A percentile compares a stretch with the other conserved stretches of the same genome.
phyloP scores from a whole-genome alignment of 2,329 filamentous ascomycete species.

The Nannizziopsis barbatae region DNA sequence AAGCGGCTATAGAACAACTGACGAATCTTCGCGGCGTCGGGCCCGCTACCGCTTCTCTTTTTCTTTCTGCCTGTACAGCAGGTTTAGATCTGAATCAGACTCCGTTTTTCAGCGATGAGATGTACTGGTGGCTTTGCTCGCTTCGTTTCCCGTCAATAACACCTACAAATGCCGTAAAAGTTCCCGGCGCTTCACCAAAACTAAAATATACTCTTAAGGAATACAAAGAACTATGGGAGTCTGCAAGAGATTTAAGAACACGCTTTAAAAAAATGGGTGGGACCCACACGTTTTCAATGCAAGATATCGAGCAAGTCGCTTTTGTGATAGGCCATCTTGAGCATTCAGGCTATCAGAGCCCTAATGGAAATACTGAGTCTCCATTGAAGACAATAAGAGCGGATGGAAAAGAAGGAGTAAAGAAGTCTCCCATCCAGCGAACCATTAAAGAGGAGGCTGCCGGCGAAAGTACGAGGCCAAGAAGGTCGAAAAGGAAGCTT shows the following conservation, averaged over 20 bases:
- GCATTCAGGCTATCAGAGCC: constrained; percentile 18
- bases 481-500: constrained; percentile 2
- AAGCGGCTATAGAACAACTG: constrained; percentile 24
- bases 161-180: background rate
- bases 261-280: constrained; percentile 18
- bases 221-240: constrained; percentile 28
- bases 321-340: constrained; percentile 30
- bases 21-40: constrained; percentile 33
- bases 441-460: background rate
- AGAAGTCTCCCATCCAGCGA: background rate
- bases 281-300: constrained; percentile 19
- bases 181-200: constrained; percentile 14
- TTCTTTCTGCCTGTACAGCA: constrained; percentile 25
- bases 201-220: constrained; percentile 34
- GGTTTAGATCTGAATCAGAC: constrained; percentile 12
- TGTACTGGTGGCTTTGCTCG: constrained; percentile 32
- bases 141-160: constrained; percentile 16
- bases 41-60: constrained; percentile 33
- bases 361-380: background rate
- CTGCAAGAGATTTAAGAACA: constrained; percentile 17
- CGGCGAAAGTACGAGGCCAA: background rate
- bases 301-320: constrained; percentile 30
- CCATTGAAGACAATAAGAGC: background rate
- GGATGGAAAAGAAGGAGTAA: background rate
- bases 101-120: constrained; percentile 37